Percentiles rank a stretch among this genome's conserved stretches.
phyloP scores from a whole-genome alignment of 2,329 filamentous ascomycete genomes.

The Colletotrichum chlorophyti region DNA sequence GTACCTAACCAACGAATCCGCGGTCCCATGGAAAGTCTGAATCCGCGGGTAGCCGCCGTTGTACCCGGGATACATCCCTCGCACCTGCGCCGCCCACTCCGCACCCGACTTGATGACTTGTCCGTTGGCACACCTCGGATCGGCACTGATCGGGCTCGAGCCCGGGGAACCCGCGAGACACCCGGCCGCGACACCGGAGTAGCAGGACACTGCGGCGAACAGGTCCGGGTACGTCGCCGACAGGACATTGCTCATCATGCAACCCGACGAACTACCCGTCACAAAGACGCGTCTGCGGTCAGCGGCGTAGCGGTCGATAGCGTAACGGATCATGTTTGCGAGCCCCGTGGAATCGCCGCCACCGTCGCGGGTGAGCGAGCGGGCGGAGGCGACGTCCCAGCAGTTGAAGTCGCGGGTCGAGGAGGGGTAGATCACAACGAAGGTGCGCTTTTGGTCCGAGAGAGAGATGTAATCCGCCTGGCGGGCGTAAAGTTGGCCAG shows the following conservation, averaged over 20 bases:
- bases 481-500: conserved; percentile 13
- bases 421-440: conserved; percentile 46
- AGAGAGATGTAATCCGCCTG: conserved; percentile 18
- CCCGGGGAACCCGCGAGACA: conserved; percentile 35
- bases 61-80: conserved; percentile 40
- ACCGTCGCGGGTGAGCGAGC: conserved; percentile 52
- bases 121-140: conserved; percentile 48
- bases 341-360: conserved; percentile 56
- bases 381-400: conserved; percentile 56
- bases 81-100: conserved; percentile 51
- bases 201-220: conserved; percentile 40
- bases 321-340: conserved; percentile 57
- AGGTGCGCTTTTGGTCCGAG: conserved; percentile 50
- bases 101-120: conserved; percentile 44
- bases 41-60: conserved; percentile 39
- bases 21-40: conserved; percentile 39
- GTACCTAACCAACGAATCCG: conserved; percentile 45
- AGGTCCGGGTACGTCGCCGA: conserved; percentile 42
- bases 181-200: conserved; percentile 40
- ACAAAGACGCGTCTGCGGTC: conserved; percentile 52
- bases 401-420: conserved; percentile 41
- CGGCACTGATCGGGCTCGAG: conserved; percentile 33
- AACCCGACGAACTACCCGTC: conserved; percentile 45
- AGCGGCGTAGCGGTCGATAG: conserved; percentile 50
- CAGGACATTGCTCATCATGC: conserved; percentile 45